These are phyloP conservation scores for Spathaspora boniae DNA, from an alignment of 805 yeast genomes.

Conservation along the genomic window DNA sequence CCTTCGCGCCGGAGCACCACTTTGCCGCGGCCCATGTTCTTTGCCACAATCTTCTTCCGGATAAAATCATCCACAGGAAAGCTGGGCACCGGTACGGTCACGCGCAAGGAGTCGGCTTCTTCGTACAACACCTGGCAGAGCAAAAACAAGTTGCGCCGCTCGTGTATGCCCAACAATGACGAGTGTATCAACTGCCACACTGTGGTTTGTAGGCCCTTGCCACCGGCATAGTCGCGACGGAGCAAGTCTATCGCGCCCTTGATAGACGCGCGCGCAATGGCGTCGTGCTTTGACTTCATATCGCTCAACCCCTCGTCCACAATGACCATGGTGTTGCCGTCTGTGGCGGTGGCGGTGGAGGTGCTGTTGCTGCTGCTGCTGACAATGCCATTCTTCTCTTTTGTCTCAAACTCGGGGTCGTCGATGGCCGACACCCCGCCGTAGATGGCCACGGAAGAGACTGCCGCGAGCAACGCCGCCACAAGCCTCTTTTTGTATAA, in stretches of 20 bases:
- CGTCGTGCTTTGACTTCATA: constrained; percentile 57
- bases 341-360: constrained; percentile 18
- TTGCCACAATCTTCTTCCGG: constrained; percentile 62
- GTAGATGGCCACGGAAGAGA: constrained; percentile 65
- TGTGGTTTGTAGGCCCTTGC: constrained; percentile 52
- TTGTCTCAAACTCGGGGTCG: constrained; percentile 57
- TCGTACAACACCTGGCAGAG: constrained; percentile 63
- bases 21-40: constrained; percentile 45
- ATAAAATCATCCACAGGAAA: constrained; percentile 41
- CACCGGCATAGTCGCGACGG: constrained; percentile 55
- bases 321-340: constrained; percentile 43
- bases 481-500: constrained; percentile 50
- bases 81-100: constrained; percentile 63
- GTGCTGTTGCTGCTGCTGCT: too few species aligned
- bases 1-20: constrained; percentile 63
- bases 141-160: constrained; percentile 61
- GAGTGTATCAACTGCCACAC: constrained; percentile 72
- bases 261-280: constrained; percentile 59
- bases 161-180: constrained; percentile 54
- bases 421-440: constrained; percentile 59
- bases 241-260: constrained; percentile 64
- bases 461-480: constrained; percentile 42
- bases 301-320: constrained; percentile 52
- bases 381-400: too few species aligned
- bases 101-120: constrained; percentile 57